Evolutionary conservation across 371 early-diverging fungal genomes (phyloP).

Genomic region (Mucor lusitanicus): DNA sequence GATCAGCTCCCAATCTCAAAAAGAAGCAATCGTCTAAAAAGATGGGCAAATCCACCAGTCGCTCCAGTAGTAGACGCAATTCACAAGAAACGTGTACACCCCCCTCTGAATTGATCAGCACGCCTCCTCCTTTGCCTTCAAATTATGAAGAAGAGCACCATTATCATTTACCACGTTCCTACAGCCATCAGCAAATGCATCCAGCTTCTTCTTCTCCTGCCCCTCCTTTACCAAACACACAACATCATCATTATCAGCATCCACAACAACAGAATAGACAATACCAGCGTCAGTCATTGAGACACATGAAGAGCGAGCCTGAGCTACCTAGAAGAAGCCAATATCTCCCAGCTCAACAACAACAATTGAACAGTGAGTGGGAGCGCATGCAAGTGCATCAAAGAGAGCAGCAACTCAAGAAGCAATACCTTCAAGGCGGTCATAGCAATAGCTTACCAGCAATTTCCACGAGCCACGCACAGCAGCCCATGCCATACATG

Average conservation of each 20-base stretch:
- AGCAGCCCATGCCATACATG: conserved; percentile 8
- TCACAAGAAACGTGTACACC: conserved; percentile 18
- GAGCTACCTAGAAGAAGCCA: conserved; percentile 20
- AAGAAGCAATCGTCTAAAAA: conserved; percentile 31
- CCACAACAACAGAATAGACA: conserved; percentile 3
- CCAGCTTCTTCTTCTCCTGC: background rate
- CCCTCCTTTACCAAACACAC: background rate
- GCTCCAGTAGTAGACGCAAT: conserved; percentile 14
- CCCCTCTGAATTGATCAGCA: conserved; percentile 1
- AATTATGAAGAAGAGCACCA: background rate
- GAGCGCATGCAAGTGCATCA: conserved; percentile 44
- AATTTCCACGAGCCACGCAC: background rate
- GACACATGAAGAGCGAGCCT: conserved; percentile 41
- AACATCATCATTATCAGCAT: conserved; percentile 10
- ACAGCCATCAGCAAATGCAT: conserved; percentile 12
- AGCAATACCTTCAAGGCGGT: conserved; percentile 16
- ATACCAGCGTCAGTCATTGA: conserved; percentile 14
- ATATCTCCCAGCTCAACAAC: conserved; percentile 31
- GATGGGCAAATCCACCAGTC: conserved; percentile 2
- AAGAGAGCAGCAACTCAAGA: conserved; percentile 39
- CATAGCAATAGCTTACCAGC: background rate
- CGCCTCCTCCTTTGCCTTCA: conserved; percentile 14
- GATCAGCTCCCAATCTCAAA: conserved; percentile 37
- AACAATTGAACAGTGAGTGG: conserved; percentile 40
- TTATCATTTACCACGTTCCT: conserved; percentile 5